phyloP scores from a whole-genome alignment of 1,139 yeast species.

The Eremothecium gossypii region DNA sequence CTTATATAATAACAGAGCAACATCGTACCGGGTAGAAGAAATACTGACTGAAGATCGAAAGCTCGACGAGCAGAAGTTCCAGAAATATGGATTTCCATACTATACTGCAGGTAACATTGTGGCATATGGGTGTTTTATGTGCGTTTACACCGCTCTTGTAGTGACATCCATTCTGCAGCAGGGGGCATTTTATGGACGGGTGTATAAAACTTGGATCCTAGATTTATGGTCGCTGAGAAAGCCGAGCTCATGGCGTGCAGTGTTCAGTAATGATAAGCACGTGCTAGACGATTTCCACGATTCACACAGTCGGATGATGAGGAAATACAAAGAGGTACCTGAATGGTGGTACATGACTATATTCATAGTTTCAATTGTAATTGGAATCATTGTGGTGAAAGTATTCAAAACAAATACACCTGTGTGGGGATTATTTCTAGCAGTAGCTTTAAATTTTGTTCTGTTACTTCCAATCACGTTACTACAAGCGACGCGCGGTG shows the following conservation, averaged over 20 bases:
- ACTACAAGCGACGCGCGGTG: slow-evolving; percentile 46
- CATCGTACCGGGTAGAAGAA: slow-evolving; percentile 34
- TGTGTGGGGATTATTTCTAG: slow-evolving; percentile 47
- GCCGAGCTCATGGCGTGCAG: slow-evolving; percentile 17
- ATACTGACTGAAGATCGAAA: slow-evolving; percentile 35
- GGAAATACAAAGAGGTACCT: slow-evolving; percentile 50
- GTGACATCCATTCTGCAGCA: slow-evolving; percentile 34
- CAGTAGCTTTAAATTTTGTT: slow-evolving; percentile 44
- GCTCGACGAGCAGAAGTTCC: slow-evolving; percentile 36
- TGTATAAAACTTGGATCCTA: slow-evolving; percentile 23
- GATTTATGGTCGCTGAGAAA: slow-evolving; percentile 30
- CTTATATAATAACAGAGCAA: slow-evolving; percentile 42
- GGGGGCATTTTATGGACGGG: slow-evolving; percentile 21
- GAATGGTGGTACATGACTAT: slow-evolving; percentile 48
- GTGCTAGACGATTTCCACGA: slow-evolving; percentile 35
- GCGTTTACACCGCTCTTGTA: slow-evolving; percentile 48
- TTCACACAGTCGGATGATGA: slow-evolving; percentile 50
- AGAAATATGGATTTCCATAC: slow-evolving; percentile 46
- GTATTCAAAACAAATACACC: slow-evolving; percentile 37
- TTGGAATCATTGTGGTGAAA: slow-evolving; percentile 42
- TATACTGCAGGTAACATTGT: slow-evolving; percentile 51
- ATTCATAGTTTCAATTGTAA: slow-evolving; percentile 39
- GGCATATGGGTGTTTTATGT: slow-evolving; percentile 48
- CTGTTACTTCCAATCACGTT: slow-evolving; percentile 45
- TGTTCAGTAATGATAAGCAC: slow-evolving; percentile 7